Percentiles rank a stretch among this genome's conserved stretches.
Evolutionary conservation across 345 rosid genomes (phyloP).

Genomic region (Turritis glabra): DNA sequence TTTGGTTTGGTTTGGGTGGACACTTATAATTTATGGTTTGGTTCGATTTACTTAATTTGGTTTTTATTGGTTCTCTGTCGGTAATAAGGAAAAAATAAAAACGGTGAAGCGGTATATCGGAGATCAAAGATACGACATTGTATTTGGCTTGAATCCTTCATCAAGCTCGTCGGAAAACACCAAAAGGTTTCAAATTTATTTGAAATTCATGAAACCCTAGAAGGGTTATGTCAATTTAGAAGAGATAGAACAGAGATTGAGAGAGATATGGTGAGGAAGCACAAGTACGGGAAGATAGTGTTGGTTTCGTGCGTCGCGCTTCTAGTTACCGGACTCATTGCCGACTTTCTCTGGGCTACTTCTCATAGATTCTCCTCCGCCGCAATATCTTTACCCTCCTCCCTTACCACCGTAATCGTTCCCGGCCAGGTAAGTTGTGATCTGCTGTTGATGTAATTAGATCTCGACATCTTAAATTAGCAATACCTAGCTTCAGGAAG

Average conservation of each 20-base stretch:
- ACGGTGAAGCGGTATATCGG: background rate
- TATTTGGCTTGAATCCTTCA: background rate
- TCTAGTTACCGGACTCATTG: conserved; percentile 59
- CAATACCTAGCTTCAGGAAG: background rate
- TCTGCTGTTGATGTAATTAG: conserved; percentile 8
- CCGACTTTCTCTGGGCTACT: conserved; percentile 77
- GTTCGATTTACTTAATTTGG: background rate
- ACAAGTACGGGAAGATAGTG: conserved; percentile 46
- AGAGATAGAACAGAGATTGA: background rate
- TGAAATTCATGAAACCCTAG: background rate
- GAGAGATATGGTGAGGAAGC: conserved; percentile 60
- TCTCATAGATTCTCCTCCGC: conserved; percentile 51
- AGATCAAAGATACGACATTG: conserved; percentile 25
- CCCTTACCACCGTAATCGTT: conserved; percentile 4
- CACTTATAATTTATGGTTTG: background rate
- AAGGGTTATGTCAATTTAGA: conserved; percentile 4
- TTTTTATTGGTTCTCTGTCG: background rate
- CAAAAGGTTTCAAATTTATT: conserved; percentile 10
- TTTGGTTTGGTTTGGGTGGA: background rate
- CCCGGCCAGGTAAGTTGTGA: conserved; percentile 20
- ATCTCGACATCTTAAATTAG: background rate
- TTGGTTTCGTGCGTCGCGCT: conserved; percentile 45
- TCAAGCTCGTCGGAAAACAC: background rate
- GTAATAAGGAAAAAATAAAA: background rate
- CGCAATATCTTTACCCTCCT: conserved; percentile 8